Evolutionary conservation across 1,284 basidiomycete genomes (phyloP), one percentile per base, ranked within the genome.

Genomic region (Sanghuangporus weigelae): DNA sequence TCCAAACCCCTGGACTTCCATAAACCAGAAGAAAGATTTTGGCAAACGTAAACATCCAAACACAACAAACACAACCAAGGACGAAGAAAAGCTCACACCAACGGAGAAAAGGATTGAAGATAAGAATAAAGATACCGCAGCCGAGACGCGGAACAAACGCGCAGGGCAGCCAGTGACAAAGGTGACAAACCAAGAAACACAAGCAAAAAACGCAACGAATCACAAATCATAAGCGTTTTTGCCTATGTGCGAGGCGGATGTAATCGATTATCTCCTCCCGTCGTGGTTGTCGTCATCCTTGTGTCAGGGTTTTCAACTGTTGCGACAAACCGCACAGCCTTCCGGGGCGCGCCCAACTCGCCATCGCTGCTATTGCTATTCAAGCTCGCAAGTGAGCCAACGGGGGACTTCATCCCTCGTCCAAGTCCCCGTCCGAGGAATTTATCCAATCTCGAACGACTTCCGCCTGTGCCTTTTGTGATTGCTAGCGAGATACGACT

Each of bases 291-390:
- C 48, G 19, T 21, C 39, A 14, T 31, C 57, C 26, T 31, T 31
- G 26, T 31, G 26, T 31, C 26, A 31, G 26, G 26, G 16, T 64
- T 44, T 36, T 60, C 60, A 11, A 31, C 57, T 7, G 59, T n/a
- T 5, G 60, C 35, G 14, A 49, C 57, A 31, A 65, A 65, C 19
- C 64, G 40, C 21, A 65, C 64, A 31, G 64, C 59, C 31, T 65
- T 65, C 26, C 64, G 31, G 2, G 55, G 60, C 7, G 44, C 16
- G 3, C 16, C 42, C 4, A 59, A 38, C 8, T 62, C 60, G 26
- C 21, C 49, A 21, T 62, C 60, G 31, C 60, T 62, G 48, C 56
- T 59, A 38, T 58, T 62, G n/a, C 60, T 59, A 38, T 62, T 62
- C 26, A 62, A 36, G 36, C 56, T 65, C 21, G 57, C 10, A 36